These are phyloP conservation scores for Geotrichum histeridarum DNA, from an alignment of 1,139 yeast genomes.

Conservation along the genomic window DNA sequence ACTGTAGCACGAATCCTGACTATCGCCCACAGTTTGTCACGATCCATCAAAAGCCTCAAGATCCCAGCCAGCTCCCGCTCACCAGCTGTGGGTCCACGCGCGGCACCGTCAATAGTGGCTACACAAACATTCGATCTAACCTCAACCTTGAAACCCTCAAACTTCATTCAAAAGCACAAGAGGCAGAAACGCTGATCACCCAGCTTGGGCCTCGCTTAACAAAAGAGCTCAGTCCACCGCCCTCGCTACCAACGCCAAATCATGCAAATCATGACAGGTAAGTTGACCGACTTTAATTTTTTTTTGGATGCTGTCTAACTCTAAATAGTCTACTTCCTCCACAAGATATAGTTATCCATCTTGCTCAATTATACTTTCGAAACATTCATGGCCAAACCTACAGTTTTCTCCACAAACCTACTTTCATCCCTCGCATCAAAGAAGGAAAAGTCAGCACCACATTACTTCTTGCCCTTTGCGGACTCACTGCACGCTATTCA, in stretches of 20 bases:
- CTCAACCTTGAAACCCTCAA: background rate
- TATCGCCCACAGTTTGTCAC: constrained; percentile 18
- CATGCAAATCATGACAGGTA: constrained; percentile 1
- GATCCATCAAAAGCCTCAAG: constrained; percentile 16
- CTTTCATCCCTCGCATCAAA: constrained; percentile 33
- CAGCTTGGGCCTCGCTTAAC: constrained; percentile 18
- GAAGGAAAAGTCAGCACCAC: constrained; percentile 33
- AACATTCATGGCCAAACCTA: constrained; percentile 39
- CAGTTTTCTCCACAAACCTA: constrained; percentile 37
- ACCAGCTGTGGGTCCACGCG: constrained; percentile 9
- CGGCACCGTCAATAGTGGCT: constrained; percentile 17
- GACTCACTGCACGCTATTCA: constrained; percentile 37
- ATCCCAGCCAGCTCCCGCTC: constrained; percentile 4
- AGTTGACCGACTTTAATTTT: background rate
- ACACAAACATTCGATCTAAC: constrained; percentile 9
- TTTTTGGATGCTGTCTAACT: background rate
- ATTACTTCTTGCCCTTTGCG: constrained; percentile 37
- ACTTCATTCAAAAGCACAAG: constrained; percentile 2
- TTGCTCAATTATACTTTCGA: constrained; percentile 34
- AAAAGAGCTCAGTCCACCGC: constrained; percentile 15
- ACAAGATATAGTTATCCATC: constrained; percentile 28
- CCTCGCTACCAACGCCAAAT: background rate
- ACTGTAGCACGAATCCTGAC: constrained; percentile 20
- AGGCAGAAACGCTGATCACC: constrained; percentile 16
- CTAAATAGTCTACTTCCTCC: constrained; percentile 17